A percentile compares a stretch with the other conserved stretches of the same genome.
Evolutionary conservation across 495 filamentous ascomycete genomes (phyloP).

Genomic region (Podospora didyma): DNA sequence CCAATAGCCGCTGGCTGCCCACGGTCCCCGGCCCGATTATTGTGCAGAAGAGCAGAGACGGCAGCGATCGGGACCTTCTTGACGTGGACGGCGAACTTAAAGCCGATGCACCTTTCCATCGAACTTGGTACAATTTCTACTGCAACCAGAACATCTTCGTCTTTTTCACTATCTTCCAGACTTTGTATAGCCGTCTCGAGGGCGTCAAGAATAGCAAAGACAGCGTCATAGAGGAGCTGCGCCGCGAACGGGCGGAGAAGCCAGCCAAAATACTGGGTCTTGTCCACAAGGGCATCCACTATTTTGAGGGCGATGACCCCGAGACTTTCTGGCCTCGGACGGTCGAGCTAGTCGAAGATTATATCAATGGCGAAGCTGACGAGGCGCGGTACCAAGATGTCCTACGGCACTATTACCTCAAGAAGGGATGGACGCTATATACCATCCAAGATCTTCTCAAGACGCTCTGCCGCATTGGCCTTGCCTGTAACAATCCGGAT

Average conservation of each 20-base stretch:
- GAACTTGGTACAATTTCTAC: slow-evolving; percentile 79
- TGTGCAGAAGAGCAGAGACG: slow-evolving; percentile 33
- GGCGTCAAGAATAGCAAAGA: slow-evolving; percentile 75
- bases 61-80: slow-evolving; percentile 33
- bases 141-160: slow-evolving; percentile 84
- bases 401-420: slow-evolving; percentile 82
- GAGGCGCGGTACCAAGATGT: slow-evolving; percentile 79
- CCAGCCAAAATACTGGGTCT: slow-evolving; percentile 77
- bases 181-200: slow-evolving; percentile 76
- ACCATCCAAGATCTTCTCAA: slow-evolving; percentile 80
- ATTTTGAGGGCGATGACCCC: slow-evolving; percentile 39
- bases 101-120: slow-evolving; percentile 74
- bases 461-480: slow-evolving; percentile 69
- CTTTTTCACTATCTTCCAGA: slow-evolving; percentile 89
- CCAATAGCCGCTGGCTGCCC: slow-evolving; percentile 53
- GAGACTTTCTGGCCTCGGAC: slow-evolving; percentile 50
- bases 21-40: slow-evolving; percentile 44
- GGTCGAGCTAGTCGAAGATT: slow-evolving; percentile 72
- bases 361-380: slow-evolving; percentile 79
- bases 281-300: slow-evolving; percentile 47
- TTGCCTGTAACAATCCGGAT: slow-evolving; percentile 71
- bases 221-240: slow-evolving; percentile 66
- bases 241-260: slow-evolving; percentile 63
- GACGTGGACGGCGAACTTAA: slow-evolving; percentile 60
- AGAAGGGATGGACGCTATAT: slow-evolving; percentile 85